Conservation (phyloP, 805 yeast species). For the Ogataea methanolica region DNA sequence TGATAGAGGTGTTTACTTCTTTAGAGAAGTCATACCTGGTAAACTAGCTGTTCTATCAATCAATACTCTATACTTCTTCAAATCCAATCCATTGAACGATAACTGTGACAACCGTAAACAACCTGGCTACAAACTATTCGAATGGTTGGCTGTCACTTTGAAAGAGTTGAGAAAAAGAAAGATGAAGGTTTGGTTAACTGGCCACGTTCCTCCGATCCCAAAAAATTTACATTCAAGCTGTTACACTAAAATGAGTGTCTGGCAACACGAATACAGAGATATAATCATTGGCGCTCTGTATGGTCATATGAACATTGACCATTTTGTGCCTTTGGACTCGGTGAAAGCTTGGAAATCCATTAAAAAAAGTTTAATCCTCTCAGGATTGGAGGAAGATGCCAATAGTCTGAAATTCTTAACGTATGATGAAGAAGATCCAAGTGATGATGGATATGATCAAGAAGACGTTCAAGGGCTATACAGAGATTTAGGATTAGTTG, state of each 20-base stretch:
- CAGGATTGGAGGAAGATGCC: slow-evolving; percentile 21
- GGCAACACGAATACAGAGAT: slow-evolving; percentile 82
- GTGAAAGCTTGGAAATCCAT: slow-evolving; percentile 59
- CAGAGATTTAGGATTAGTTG: slow-evolving; percentile 15
- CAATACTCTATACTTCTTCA: slow-evolving; percentile 71
- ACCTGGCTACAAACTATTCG: slow-evolving; percentile 74
- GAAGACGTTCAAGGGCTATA: slow-evolving; percentile 16
- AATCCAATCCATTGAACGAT: slow-evolving; percentile 77
- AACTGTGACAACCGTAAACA: slow-evolving; percentile 67
- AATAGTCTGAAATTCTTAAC: slow-evolving; percentile 1
- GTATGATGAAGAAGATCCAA: slow-evolving; percentile 25
- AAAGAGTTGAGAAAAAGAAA: slow-evolving; percentile 67
- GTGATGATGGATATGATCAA: slow-evolving; percentile 13
- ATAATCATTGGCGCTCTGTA: slow-evolving; percentile 76
- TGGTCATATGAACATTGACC: slow-evolving; percentile 91
- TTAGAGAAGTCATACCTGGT: slow-evolving; percentile 74
- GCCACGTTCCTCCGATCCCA: slow-evolving; percentile 84
- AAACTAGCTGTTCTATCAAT: slow-evolving; percentile 74
- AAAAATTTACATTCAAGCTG: slow-evolving; percentile 75
- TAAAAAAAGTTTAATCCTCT: slow-evolving; percentile 12
- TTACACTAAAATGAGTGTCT: slow-evolving; percentile 67
- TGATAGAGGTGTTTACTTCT: slow-evolving; percentile 68
- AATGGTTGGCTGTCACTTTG: slow-evolving; percentile 73
- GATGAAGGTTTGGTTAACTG: slow-evolving; percentile 83
- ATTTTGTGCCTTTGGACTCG: slow-evolving; percentile 73